phyloP scores from a whole-genome alignment of 306 rosid species.

The Vigna trinervia region DNA sequence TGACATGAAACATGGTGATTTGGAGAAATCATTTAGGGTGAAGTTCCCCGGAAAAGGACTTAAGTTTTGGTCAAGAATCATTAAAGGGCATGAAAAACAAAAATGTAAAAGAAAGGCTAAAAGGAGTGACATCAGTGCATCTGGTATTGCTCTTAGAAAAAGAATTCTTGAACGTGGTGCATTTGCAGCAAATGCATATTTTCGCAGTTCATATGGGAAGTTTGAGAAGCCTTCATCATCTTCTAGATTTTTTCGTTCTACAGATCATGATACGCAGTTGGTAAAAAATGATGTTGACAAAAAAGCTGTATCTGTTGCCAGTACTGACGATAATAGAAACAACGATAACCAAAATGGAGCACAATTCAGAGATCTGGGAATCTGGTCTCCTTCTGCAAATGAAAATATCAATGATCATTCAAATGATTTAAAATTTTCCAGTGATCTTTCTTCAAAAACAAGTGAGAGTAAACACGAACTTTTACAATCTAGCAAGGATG shows the following conservation, averaged over 20 bases:
- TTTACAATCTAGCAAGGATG: slow-evolving; percentile 37
- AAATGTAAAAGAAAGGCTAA: slow-evolving; percentile 69
- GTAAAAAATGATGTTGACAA: slow-evolving; percentile 57
- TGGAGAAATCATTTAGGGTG: slow-evolving; percentile 81
- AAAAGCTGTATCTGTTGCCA: slow-evolving; percentile 43
- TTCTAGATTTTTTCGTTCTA: slow-evolving; percentile 44
- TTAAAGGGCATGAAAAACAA: slow-evolving; percentile 55
- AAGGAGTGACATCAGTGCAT: slow-evolving; percentile 60
- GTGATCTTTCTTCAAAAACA: slow-evolving; percentile 42
- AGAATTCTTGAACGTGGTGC: slow-evolving; percentile 78
- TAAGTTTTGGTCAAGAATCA: slow-evolving; percentile 68
- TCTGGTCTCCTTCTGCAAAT: slow-evolving; percentile 37
- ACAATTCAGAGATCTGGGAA: slow-evolving; percentile 40
- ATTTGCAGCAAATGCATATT: slow-evolving; percentile 67
- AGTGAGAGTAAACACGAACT: slow-evolving; percentile 50
- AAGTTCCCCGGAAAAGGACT: slow-evolving; percentile 72
- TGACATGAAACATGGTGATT: slow-evolving; percentile 75
- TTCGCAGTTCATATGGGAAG: slow-evolving; percentile 52
- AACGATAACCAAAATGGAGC: slow-evolving; percentile 39
- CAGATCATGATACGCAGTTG: slow-evolving; percentile 51
- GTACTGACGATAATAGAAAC: slow-evolving; percentile 36
- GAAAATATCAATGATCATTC: slow-evolving; percentile 44
- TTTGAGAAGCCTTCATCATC: slow-evolving; percentile 53
- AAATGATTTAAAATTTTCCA: slow-evolving; percentile 35
- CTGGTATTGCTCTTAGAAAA: slow-evolving; percentile 59